A percentile compares a stretch with the other conserved stretches of the same genome.
Evolutionary conservation across 176 grass and related monocot genomes (phyloP).

Genomic region (Puya raimondii): DNA sequence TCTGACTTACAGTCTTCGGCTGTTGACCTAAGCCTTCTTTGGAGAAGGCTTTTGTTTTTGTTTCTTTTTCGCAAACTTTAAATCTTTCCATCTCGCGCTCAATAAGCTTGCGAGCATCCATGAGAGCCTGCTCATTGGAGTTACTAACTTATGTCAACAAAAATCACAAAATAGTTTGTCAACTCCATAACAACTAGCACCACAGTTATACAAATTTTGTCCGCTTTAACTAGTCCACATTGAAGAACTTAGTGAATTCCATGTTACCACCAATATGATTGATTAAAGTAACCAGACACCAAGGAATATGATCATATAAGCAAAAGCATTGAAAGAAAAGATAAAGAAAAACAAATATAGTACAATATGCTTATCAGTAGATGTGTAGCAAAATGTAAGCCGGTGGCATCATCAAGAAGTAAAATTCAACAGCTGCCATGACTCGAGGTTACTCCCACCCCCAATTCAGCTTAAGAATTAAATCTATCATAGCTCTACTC

Average conservation of each 20-base stretch:
- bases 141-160: slow-evolving; percentile 85
- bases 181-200: slow-evolving; percentile 35
- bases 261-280: background rate
- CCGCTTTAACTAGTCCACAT: background rate
- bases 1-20: slow-evolving; percentile 86
- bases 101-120: slow-evolving; percentile 96
- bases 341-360: too few species aligned
- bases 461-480: too few species aligned
- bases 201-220: slow-evolving; percentile 14
- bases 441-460: background rate
- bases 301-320: background rate
- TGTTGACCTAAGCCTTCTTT: slow-evolving; percentile 99
- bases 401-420: background rate
- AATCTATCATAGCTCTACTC: too few species aligned
- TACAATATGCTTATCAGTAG: too few species aligned
- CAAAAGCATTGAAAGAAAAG: background rate
- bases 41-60: slow-evolving; percentile 99
- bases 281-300: background rate
- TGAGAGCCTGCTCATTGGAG: slow-evolving; percentile 97
- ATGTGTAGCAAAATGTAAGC: background rate
- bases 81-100: slow-evolving; percentile 99
- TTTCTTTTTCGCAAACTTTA: slow-evolving; percentile 99
- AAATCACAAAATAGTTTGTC: slow-evolving; percentile 50
- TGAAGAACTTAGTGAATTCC: background rate
- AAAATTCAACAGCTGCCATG: background rate